phyloP scores from a whole-genome alignment of 2,329 filamentous ascomycete genomes.

The Aspergillus aculeatinus region DNA sequence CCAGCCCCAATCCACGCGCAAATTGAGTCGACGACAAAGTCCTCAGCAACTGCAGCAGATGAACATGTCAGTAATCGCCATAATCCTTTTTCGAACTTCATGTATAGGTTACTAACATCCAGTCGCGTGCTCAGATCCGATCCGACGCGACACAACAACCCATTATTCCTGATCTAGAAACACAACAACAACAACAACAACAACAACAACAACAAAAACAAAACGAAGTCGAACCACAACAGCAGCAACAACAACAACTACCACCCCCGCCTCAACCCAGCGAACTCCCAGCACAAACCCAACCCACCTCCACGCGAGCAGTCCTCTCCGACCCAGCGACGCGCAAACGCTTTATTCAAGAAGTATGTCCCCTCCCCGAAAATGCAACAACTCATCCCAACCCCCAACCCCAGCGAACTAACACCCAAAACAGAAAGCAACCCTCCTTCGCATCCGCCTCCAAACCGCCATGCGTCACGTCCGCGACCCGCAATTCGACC shows the following conservation, averaged over 20 bases:
- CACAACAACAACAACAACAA: conserved; percentile 20
- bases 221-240: background rate
- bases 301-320: conserved; percentile 13
- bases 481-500: conserved; percentile 40
- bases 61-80: background rate
- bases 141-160: background rate
- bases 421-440: conserved; percentile 39
- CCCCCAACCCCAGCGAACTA: conserved; percentile 6
- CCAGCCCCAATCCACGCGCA: background rate
- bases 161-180: conserved; percentile 11
- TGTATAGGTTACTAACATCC: background rate
- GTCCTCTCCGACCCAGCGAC: conserved; percentile 37
- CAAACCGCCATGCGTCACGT: conserved; percentile 44
- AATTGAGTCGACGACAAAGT: conserved; percentile 16
- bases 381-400: too few relatives aligned
- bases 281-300: conserved; percentile 10
- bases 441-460: conserved; percentile 38
- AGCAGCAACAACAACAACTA: conserved; percentile 13
- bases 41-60: conserved; percentile 1
- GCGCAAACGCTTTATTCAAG: conserved; percentile 42
- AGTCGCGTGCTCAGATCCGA: background rate
- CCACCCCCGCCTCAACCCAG: conserved; percentile 12
- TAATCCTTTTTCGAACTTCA: background rate
- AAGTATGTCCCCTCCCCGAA: conserved; percentile 27
- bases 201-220: background rate